Percentiles rank a stretch among this genome's conserved stretches.
These are phyloP conservation scores for Neurospora sp. DNA, from an alignment of 495 filamentous ascomycete genomes.

Conservation along the genomic window DNA sequence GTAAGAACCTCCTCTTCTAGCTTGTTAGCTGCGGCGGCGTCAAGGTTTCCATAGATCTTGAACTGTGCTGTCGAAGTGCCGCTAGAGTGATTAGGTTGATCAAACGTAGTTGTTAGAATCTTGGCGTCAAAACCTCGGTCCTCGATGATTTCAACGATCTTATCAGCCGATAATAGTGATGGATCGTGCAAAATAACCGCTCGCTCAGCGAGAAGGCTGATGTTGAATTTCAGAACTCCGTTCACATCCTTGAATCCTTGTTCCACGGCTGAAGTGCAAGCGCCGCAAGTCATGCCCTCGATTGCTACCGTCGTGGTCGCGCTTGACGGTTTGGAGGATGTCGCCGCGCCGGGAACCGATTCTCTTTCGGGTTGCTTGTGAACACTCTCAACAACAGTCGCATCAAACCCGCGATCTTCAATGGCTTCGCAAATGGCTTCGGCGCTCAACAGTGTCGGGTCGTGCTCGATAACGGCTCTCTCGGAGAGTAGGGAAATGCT, in stretches of 20 bases:
- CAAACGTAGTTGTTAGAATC: constrained; percentile 51
- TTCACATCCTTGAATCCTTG: constrained; percentile 62
- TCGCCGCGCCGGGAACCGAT: constrained; percentile 18
- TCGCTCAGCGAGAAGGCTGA: constrained; percentile 86
- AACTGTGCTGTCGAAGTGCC: constrained; percentile 53
- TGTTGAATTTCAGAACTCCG: constrained; percentile 80
- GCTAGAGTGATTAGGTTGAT: constrained; percentile 34
- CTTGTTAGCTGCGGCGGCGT: constrained; percentile 55
- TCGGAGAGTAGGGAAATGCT: constrained; percentile 91
- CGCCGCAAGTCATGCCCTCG: constrained; percentile 97
- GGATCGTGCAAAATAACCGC: constrained; percentile 81
- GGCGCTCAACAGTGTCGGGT: constrained; percentile 55
- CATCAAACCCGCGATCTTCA: constrained; percentile 89
- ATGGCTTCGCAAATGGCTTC: constrained; percentile 68
- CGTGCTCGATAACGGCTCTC: constrained; percentile 80
- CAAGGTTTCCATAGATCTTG: constrained; percentile 72
- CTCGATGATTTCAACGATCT: constrained; percentile 81
- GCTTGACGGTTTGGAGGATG: constrained; percentile 16
- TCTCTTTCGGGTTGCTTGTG: constrained; percentile 23
- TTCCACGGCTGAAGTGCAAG: constrained; percentile 87
- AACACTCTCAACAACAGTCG: constrained; percentile 54
- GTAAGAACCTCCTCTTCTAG: constrained; percentile 60
- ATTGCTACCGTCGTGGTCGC: constrained; percentile 76
- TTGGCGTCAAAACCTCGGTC: constrained; percentile 88
- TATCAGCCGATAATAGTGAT: constrained; percentile 52